Conservation (phyloP, 768 basidiomycete genomes). For the Pisolithus microcarpus region DNA sequence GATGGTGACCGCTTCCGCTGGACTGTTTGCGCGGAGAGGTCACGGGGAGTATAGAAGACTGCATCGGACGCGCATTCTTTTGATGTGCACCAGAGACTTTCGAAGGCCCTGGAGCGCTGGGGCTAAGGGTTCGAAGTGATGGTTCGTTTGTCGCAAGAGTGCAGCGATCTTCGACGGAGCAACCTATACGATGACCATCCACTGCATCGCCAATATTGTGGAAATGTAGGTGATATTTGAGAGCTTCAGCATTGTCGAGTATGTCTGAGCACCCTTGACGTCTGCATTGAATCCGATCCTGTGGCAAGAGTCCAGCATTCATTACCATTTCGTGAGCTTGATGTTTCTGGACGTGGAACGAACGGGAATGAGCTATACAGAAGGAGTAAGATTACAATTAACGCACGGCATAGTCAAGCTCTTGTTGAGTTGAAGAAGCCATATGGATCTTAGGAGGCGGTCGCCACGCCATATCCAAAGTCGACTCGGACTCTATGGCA, state of each 20-base stretch:
- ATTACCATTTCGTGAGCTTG: constrained; percentile 23
- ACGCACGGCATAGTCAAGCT: constrained; percentile 36
- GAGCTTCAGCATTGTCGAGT: constrained; percentile 35
- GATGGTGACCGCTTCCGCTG: constrained; percentile 2
- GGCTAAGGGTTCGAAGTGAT: neutral
- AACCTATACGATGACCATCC: neutral
- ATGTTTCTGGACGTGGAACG: constrained; percentile 9
- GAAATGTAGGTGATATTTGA: constrained; percentile 50
- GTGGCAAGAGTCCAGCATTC: constrained; percentile 20
- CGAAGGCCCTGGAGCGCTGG: constrained; percentile 13
- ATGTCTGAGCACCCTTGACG: constrained; percentile 40
- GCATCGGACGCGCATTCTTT: neutral
- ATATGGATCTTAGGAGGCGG: constrained; percentile 28
- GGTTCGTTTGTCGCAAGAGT: neutral
- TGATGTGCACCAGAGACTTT: constrained; percentile 5
- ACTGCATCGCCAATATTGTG: constrained; percentile 42
- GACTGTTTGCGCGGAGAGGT: constrained; percentile 12
- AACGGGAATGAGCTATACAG: neutral
- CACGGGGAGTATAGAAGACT: neutral
- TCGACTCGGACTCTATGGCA: constrained; percentile 5
- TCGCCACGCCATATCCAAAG: constrained; percentile 26
- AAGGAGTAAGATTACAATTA: neutral
- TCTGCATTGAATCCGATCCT: constrained; percentile 34
- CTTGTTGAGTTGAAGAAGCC: constrained; percentile 30
- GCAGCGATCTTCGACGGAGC: neutral